Evolutionary conservation across 2,329 filamentous ascomycete genomes (phyloP), one percentile per base, ranked within the genome.

Genomic region (Chaetomium sp.): DNA sequence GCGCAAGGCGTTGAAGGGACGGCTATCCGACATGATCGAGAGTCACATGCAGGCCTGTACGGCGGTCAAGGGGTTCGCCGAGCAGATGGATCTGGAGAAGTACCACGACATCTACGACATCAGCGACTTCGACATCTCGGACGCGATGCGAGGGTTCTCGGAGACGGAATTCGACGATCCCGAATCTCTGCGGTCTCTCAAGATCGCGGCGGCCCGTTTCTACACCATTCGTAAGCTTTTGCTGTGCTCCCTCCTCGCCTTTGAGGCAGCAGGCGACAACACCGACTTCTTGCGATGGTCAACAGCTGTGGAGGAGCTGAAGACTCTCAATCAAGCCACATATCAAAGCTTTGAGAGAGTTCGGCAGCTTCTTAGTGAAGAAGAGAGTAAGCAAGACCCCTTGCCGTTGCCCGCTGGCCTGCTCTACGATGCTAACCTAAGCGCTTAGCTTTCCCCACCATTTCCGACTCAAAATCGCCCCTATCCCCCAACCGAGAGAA

Each of bases 101-200:
- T 96, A 97, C 74, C 91, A 95, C 72, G 94, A 98, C 73, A 90
- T 94, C 66, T 93, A 94, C 74, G 91, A 93, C 69, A 87, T 94
- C 66, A 90, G 86, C 67, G 84, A 89, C 64, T 85, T 88, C 63
- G 90, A 93, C 74, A 85, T 92, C 42, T 83, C 85, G 23, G 89
- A 92, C 70, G 86, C 89, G n/a, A 83, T 88, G 69, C 79, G 83
- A 51, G 86, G 87, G 1, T 88, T 89, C 64, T 82, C 84, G 4
- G 84, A 87, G 51, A 78, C 81, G n/a, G 85, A 90, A 55, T 85
- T 90, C 65, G 91, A 96, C 57, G 91, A 96, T 67, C 77, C 83
- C 25, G 89, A 93, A 71, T 91, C 90, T n/a, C 75, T 94, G 31
- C 90, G 93, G 65, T 88, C 88, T 1, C 81, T 98, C 27, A 96